These are phyloP conservation scores for Hyaloscypha variabilis DNA, from an alignment of 495 filamentous ascomycete genomes.

Conservation along the genomic window DNA sequence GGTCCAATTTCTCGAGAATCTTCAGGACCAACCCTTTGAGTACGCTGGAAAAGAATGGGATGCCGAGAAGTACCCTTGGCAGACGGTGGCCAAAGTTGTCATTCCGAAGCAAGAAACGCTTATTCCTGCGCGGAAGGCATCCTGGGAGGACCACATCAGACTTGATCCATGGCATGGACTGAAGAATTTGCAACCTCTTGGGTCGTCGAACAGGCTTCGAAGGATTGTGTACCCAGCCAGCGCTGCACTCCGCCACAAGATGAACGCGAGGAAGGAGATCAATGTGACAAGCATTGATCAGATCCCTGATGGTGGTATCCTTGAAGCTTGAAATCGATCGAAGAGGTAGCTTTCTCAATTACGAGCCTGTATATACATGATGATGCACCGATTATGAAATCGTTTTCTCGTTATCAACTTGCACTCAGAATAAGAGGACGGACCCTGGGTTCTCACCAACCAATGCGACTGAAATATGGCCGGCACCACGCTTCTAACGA, in stretches of 20 bases:
- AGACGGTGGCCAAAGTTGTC: constrained; percentile 46
- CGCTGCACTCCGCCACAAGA: constrained; percentile 20
- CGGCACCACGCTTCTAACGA: no score
- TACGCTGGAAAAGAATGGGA: constrained; percentile 52
- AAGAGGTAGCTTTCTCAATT: no score
- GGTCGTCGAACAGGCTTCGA: constrained; percentile 46
- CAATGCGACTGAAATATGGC: no score
- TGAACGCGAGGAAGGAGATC: constrained; percentile 20
- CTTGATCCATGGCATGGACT: constrained; percentile 49
- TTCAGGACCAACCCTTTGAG: constrained; percentile 51
- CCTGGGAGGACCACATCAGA: constrained; percentile 52
- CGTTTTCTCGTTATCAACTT: no score
- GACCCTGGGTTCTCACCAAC: no score
- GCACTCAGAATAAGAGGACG: no score
- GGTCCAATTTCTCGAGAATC: constrained; percentile 47
- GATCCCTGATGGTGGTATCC: constrained; percentile 30
- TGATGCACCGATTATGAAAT: no score
- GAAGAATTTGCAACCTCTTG: constrained; percentile 45
- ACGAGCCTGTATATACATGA: no score
- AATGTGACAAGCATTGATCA: constrained; percentile 23
- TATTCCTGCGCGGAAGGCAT: constrained; percentile 42
- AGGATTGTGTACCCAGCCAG: constrained; percentile 33
- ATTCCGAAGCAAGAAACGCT: constrained; percentile 49
- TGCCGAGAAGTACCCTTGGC: constrained; percentile 49
- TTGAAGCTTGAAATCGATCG: neutral